A percentile compares a stretch with the other conserved stretches of the same genome.
phyloP scores from a whole-genome alignment of 1,139 yeast genomes.

The Suhomyces yuchorum region DNA sequence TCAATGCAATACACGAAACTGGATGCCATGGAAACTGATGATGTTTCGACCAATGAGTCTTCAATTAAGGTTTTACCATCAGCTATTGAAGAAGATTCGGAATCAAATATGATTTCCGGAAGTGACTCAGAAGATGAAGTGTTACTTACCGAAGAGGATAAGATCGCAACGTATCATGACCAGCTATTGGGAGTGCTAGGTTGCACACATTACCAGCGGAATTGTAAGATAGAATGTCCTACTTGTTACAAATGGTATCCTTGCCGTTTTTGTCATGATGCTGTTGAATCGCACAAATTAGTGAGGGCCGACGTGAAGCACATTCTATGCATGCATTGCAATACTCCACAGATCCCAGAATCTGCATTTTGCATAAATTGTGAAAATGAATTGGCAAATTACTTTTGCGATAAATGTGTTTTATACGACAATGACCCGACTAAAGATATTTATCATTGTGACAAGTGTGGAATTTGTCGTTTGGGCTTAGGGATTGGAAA shows the following conservation, averaged over 20 bases:
- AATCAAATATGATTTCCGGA: neutral
- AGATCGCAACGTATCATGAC: conserved; percentile 52
- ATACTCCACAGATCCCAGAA: conserved; percentile 71
- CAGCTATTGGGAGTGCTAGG: conserved; percentile 51
- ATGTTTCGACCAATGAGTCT: neutral
- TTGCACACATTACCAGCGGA: conserved; percentile 80
- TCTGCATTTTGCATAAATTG: conserved; percentile 67
- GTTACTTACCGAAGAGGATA: conserved; percentile 52
- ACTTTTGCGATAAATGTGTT: conserved; percentile 76
- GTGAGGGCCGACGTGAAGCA: conserved; percentile 64
- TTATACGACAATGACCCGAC: conserved; percentile 80
- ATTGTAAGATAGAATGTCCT: conserved; percentile 82
- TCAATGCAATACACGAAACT: neutral
- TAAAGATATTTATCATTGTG: conserved; percentile 88
- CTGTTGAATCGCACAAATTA: conserved; percentile 57
- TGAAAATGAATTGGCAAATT: conserved; percentile 65
- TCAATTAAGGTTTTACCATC: neutral
- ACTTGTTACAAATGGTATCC: conserved; percentile 73
- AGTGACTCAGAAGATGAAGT: conserved; percentile 33
- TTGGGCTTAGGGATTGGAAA: conserved; percentile 84
- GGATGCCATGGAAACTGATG: conserved; percentile 15
- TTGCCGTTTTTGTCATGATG: conserved; percentile 88
- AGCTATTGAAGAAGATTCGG: neutral
- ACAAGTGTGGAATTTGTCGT: conserved; percentile 89
- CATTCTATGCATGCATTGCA: conserved; percentile 80